Conservation (phyloP, 2,329 filamentous ascomycete genomes). For the Penicillium sp. region DNA sequence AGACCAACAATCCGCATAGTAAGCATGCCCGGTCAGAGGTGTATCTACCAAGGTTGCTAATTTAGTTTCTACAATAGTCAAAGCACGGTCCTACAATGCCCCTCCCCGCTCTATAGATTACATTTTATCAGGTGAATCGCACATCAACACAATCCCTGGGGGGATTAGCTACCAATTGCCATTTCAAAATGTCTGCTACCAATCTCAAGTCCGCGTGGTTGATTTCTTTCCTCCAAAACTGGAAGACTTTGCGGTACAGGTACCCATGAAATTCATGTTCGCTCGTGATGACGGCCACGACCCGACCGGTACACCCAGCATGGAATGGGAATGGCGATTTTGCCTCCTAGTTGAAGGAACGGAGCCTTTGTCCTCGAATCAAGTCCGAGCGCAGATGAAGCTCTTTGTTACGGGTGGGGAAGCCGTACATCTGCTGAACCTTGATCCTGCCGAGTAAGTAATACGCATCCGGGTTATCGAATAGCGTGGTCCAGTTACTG, state of each 20-base stretch:
- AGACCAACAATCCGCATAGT: conserved; percentile 49
- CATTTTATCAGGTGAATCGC: conserved; percentile 53
- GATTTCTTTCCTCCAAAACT: conserved; percentile 75
- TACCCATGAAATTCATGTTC: conserved; percentile 53
- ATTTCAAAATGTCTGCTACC: conserved; percentile 74
- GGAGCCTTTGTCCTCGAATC: conserved; percentile 48
- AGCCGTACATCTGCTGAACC: conserved; percentile 60
- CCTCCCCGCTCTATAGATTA: conserved; percentile 47
- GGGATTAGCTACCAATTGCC: conserved; percentile 60
- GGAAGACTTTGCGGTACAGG: conserved; percentile 68
- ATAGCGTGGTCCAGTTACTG: background rate
- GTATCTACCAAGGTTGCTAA: background rate
- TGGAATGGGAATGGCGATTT: conserved; percentile 81
- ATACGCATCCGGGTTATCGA: background rate
- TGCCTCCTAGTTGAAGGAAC: conserved; percentile 74
- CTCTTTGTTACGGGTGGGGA: conserved; percentile 66
- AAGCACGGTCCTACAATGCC: conserved; percentile 50
- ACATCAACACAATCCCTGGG: conserved; percentile 52
- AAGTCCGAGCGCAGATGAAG: conserved; percentile 60
- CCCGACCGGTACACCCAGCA: conserved; percentile 28
- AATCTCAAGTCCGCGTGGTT: conserved; percentile 72
- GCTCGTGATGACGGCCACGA: conserved; percentile 38
- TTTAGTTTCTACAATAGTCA: conserved; percentile 44
- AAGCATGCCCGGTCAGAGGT: conserved; percentile 23
- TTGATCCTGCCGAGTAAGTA: conserved; percentile 59